Conservation (phyloP, 176 grass and related monocot genomes). For the Phyllostachys edulis region DNA sequence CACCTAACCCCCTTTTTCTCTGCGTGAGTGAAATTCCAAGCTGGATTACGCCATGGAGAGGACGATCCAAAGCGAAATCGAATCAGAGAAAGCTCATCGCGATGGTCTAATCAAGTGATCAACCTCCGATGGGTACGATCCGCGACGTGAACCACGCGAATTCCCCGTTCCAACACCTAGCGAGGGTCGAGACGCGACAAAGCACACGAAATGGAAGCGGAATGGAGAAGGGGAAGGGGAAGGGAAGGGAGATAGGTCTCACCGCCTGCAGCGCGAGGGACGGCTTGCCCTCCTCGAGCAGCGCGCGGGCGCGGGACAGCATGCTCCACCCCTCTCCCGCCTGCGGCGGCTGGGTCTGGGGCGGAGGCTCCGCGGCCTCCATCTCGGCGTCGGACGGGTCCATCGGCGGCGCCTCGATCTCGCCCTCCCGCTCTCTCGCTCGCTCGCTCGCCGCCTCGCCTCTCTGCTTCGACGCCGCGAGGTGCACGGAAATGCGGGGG, state of each 20-base stretch:
- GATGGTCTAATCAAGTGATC: constrained; percentile 14
- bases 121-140: neutral
- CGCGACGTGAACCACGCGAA: neutral
- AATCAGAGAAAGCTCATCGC: neutral
- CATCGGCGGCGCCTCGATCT: constrained; percentile 38
- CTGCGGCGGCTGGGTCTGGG: neutral
- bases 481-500: neutral
- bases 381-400: constrained; percentile 66
- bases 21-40: neutral
- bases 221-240: neutral
- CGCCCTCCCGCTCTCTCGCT: neutral
- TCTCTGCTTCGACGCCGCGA: neutral
- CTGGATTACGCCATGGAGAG: neutral
- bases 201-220: constrained; percentile 25
- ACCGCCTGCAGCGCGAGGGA: constrained; percentile 82
- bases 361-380: constrained; percentile 20
- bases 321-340: constrained; percentile 58
- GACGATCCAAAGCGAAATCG: neutral
- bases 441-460: neutral
- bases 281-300: constrained; percentile 74
- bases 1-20: neutral
- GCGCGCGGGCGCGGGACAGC: constrained; percentile 61
- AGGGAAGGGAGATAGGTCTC: constrained; percentile 13
- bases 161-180: neutral
- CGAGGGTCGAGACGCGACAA: neutral